Evolutionary conservation across 352 stramenopile genomes (phyloP), one percentile per base, ranked within the genome.

Genomic region (Elongisporangium senticosum): DNA sequence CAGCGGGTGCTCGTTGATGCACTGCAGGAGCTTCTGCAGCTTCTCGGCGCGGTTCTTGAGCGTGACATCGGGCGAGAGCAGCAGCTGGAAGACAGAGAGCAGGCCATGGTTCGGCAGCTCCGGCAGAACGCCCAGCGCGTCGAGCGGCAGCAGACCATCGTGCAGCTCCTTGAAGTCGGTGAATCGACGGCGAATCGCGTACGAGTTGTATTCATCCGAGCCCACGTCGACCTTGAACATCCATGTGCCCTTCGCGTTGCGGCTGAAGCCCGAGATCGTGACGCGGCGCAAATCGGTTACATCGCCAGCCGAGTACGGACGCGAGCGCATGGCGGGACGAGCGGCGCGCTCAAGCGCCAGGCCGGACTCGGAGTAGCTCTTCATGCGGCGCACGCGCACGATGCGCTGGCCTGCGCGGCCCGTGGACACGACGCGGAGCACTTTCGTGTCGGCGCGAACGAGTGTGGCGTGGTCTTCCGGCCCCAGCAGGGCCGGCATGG

Each of bases 141-240:
- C 68, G 23, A 83, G 61, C 20, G 67, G 49, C 21, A 78, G 75
- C 49, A 90, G 65, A 0, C 74, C 72, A 17, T 87, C 77, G 60
- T 90, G 61, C 40, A 90, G 75, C 58, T 86, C 54, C 52, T 85
- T 85, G 56, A 90, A 90, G 61, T 90, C 80, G 19, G 74, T 86
- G 59, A 90, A 90, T 49, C 80, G 80, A n/a, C 80, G 80, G 7
- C 77, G 77, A 39, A 90, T 70, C 22, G 75, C 77, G 72, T 90
- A 90, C 37, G 69, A 73, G 61, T 84, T 77, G 37, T 64, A 74
- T 57, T 80, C 69, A 23, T 72, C 77, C 22, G 73, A 74, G 24
- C 76, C 69, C 1, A 90, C 72, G 56, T 90, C 75, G 19, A 90
- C 78, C 59, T 84, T 88, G 60, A 90, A 90, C 62, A 88, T 78